Conservation (phyloP, 1,284 basidiomycete genomes). For the Sparassis latifolia region DNA sequence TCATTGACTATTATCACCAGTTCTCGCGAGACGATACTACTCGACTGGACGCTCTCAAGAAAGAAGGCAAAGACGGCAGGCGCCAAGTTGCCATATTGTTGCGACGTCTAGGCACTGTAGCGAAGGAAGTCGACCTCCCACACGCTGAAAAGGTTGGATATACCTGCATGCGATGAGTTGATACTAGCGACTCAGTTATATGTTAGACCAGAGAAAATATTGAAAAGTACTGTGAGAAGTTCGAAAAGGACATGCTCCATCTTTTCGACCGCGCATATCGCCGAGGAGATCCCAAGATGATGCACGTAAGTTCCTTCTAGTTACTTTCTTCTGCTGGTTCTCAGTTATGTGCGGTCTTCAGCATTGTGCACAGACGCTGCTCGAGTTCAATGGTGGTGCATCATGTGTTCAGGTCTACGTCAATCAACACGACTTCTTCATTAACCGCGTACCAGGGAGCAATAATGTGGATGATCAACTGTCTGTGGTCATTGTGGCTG, state of each 20-base stretch:
- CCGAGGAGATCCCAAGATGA: constrained; percentile 97
- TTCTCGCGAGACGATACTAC: constrained; percentile 83
- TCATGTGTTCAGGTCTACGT: constrained; percentile 99
- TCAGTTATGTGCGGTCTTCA: constrained; percentile 23
- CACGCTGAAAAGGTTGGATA: constrained; percentile 64
- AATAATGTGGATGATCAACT: constrained; percentile 54
- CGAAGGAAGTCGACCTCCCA: constrained; percentile 88
- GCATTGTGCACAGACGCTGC: constrained; percentile 95
- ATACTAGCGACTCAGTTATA: not conserved
- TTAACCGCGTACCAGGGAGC: constrained; percentile 74
- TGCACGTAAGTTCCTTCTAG: constrained; percentile 68
- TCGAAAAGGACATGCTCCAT: constrained; percentile 97
- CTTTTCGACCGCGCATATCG: constrained; percentile 94
- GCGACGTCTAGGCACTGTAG: constrained; percentile 82
- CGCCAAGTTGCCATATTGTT: constrained; percentile 86
- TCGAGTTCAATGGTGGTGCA: constrained; percentile 96
- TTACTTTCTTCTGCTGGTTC: too few species aligned
- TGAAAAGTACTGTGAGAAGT: constrained; percentile 95
- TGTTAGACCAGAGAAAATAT: constrained; percentile 77
- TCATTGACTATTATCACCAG: constrained; percentile 95
- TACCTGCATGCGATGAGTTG: not conserved
- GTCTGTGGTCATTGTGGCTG: constrained; percentile 35
- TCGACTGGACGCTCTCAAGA: constrained; percentile 74
- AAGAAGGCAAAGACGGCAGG: constrained; percentile 83
- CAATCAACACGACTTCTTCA: constrained; percentile 99